A percentile compares a stretch with the other conserved stretches of the same genome.
These are phyloP conservation scores for Diaporthe capsici DNA, from an alignment of 2,329 filamentous ascomycete genomes.

Conservation along the genomic window DNA sequence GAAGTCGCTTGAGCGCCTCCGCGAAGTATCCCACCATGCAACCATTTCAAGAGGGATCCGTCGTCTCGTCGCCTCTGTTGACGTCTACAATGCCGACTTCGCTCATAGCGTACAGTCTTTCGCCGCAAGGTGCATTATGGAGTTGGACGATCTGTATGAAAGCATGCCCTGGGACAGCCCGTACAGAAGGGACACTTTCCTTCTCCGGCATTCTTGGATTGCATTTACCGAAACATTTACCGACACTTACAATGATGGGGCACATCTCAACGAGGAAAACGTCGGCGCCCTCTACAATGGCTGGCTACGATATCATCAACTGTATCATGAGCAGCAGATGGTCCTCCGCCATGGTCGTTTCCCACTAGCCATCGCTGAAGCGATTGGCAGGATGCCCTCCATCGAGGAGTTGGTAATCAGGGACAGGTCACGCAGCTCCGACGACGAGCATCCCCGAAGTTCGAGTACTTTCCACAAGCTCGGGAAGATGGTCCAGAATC, in stretches of 20 bases:
- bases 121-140: not conserved
- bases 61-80: conserved; percentile 7
- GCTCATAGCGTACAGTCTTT: not conserved
- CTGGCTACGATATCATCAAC: not conserved
- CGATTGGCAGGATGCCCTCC: not conserved
- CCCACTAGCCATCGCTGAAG: not conserved
- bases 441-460: not conserved
- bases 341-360: not conserved
- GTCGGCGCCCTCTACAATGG: not conserved
- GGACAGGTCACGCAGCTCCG: not conserved
- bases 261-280: not conserved
- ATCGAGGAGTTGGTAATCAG: conserved; percentile 3
- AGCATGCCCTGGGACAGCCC: not conserved
- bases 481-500: not conserved
- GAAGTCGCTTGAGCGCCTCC: not conserved
- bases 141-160: not conserved
- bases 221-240: not conserved
- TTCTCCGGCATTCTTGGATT: not conserved
- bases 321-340: not conserved
- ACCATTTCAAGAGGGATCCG: not conserved
- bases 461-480: not conserved
- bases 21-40: not conserved
- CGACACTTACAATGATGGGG: no score
- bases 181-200: not conserved
- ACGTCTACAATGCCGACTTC: not conserved